Conservation (phyloP, 805 yeast genomes). For the Candida qinlingensis region DNA sequence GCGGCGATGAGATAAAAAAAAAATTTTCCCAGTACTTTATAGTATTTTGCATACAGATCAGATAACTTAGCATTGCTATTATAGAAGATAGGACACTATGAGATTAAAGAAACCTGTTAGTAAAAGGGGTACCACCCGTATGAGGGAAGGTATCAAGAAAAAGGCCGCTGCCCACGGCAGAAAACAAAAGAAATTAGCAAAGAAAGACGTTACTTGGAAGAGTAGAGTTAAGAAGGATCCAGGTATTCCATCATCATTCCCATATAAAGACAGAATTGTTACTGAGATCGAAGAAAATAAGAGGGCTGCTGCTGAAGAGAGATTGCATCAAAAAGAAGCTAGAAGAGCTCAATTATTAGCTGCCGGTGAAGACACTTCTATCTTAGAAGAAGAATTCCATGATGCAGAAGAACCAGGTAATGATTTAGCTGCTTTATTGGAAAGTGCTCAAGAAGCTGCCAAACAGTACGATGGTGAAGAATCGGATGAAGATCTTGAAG, state of each 20-base stretch:
- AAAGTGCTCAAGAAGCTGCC: slow-evolving; percentile 88
- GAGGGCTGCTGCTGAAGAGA: slow-evolving; percentile 50
- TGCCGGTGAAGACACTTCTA: slow-evolving; percentile 32
- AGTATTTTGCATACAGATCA: too few species aligned
- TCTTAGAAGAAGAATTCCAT: slow-evolving; percentile 33
- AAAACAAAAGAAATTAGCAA: slow-evolving; percentile 75
- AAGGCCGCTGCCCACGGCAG: slow-evolving; percentile 89
- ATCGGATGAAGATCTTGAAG: slow-evolving; percentile 35
- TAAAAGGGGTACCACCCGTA: slow-evolving; percentile 85
- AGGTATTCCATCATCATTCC: slow-evolving; percentile 93
- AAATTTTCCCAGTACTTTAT: neutral
- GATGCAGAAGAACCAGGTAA: slow-evolving; percentile 41
- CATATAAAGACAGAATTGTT: slow-evolving; percentile 83
- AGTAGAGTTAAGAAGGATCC: slow-evolving; percentile 80
- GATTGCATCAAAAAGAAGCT: slow-evolving; percentile 44
- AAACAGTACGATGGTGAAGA: slow-evolving; percentile 60
- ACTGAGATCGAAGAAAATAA: slow-evolving; percentile 63
- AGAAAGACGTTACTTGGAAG: slow-evolving; percentile 93
- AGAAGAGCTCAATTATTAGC: slow-evolving; percentile 36
- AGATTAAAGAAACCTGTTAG: slow-evolving; percentile 45
- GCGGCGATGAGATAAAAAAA: neutral
- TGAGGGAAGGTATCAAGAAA: slow-evolving; percentile 95
- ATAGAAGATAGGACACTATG: slow-evolving; percentile 7
- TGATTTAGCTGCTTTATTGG: slow-evolving; percentile 78
- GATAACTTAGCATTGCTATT: too few species aligned